Evolutionary conservation across 2,329 filamentous ascomycete genomes (phyloP).

Genomic region (Cordyceps farinosa): DNA sequence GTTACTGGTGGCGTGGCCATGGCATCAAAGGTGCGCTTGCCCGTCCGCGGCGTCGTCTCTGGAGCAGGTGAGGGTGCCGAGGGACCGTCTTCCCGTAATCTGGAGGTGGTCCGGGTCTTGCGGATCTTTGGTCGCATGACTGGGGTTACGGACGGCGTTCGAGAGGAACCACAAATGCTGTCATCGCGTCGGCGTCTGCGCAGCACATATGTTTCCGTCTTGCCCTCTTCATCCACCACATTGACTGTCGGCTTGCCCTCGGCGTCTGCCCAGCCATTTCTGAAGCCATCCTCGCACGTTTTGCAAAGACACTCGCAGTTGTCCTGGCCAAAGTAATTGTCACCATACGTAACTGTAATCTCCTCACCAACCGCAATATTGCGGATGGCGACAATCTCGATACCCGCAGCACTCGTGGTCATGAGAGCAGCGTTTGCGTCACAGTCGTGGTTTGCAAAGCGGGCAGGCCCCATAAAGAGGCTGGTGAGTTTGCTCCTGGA

Average conservation of each 20-base stretch:
- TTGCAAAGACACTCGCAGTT: slow-evolving; percentile 93
- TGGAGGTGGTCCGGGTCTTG: slow-evolving; percentile 34
- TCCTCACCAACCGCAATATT: slow-evolving; percentile 86
- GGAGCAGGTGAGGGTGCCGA: slow-evolving; percentile 28
- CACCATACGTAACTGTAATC: slow-evolving; percentile 93
- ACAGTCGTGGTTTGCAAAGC: slow-evolving; percentile 97
- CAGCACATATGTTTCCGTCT: slow-evolving; percentile 51
- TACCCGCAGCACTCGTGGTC: slow-evolving; percentile 78
- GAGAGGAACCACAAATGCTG: slow-evolving; percentile 47
- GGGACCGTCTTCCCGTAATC: slow-evolving; percentile 31
- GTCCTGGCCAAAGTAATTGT: slow-evolving; percentile 90
- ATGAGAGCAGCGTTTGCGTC: slow-evolving; percentile 84
- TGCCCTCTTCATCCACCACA: slow-evolving; percentile 51
- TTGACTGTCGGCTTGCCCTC: slow-evolving; percentile 41
- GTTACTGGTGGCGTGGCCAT: slow-evolving; percentile 54
- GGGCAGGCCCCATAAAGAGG: slow-evolving; percentile 88
- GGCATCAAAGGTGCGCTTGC: slow-evolving; percentile 41
- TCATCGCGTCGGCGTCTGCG: slow-evolving; percentile 51
- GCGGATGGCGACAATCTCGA: slow-evolving; percentile 81
- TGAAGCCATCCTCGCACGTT: slow-evolving; percentile 71
- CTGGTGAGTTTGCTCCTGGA: slow-evolving; percentile 87
- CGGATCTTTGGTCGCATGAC: slow-evolving; percentile 50
- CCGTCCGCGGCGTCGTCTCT: slow-evolving; percentile 26
- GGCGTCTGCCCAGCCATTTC: slow-evolving; percentile 76
- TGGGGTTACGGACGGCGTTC: slow-evolving; percentile 55